Base-by-base conservation (phyloP, 768 basidiomycete genomes). In the Psilocybe cubensis region DNA sequence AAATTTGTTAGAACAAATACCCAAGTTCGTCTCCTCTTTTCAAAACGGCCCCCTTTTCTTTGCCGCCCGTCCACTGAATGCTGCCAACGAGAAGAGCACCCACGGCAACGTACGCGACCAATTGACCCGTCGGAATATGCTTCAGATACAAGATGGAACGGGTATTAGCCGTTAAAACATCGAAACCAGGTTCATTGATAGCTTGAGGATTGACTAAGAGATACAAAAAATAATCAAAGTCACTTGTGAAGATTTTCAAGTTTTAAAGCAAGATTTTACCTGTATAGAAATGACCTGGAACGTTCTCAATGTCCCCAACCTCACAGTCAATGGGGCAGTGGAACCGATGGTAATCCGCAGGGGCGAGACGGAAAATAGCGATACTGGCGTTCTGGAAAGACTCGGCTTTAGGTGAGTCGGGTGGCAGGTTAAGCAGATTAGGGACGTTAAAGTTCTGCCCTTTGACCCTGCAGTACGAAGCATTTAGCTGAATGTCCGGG, bases 61-160 rank as follows among this genome's bases (percentile, higher is more conserved):
- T 72, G 55, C 79, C 80, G 17, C 66, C 74, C 0, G 89, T 89
- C 86, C 87, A 91, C 1, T 53, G 73, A 64, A 94, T 88, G 50
- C 83, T 84, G 0, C 89, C 92, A 0, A 93, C 92, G 31, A 94
- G 83, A 73, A 94, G 79, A 7, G 92, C 92, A 2, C 92, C 92
- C 56, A 94, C 79, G 8, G 91, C 88, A 9, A 92, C 84, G 60
- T 87, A 85, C 0, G 83, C 91, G 14, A 92, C 73, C 11, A 78
- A 77, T 17, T 76, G 72, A 10, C 78, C 79, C 0, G 81, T 79
- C 3, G 54, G 62, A 1, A 59, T 54, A 60, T 85, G 84, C 52
- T 77, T 80, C 61, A 88, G 62, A 60, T 81, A 79, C 2, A 84
- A 70, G 9, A 86, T 72, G 2, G 83, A 82, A 10, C 89, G 81